Percentiles rank a stretch among this genome's conserved stretches.
These are phyloP conservation scores for Alternaria novae-zelandiae DNA, from an alignment of 2,329 filamentous ascomycete species.

Conservation along the genomic window DNA sequence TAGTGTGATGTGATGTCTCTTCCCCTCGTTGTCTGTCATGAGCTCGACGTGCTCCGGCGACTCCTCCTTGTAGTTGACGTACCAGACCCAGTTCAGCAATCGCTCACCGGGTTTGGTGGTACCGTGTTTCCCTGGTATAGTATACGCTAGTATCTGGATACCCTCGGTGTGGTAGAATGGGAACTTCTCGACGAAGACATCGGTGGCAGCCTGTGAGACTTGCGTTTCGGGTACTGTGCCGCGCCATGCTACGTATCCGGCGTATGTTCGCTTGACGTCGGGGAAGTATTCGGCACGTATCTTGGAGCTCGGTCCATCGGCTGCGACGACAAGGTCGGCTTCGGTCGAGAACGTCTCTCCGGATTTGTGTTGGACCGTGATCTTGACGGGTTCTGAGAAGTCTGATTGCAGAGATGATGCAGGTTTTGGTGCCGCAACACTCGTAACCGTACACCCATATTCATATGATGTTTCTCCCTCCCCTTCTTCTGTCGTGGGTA, in stretches of 20 bases:
- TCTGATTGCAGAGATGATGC: neutral
- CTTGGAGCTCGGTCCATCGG: conserved; percentile 34
- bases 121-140: conserved; percentile 52
- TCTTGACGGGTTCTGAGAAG: conserved; percentile 6
- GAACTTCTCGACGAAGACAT: conserved; percentile 26
- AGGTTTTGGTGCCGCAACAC: conserved; percentile 11
- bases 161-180: conserved; percentile 25
- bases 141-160: conserved; percentile 40
- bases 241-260: conserved; percentile 37
- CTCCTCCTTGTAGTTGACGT: conserved; percentile 48
- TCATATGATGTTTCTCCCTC: conserved; percentile 24
- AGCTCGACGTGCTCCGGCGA: conserved; percentile 47
- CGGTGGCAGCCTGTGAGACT: conserved; percentile 16
- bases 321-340: conserved; percentile 30
- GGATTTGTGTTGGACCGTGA: conserved; percentile 16
- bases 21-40: conserved; percentile 53
- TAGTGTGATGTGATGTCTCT: conserved; percentile 50
- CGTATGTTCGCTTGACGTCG: conserved; percentile 26
- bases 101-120: conserved; percentile 46
- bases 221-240: conserved; percentile 32
- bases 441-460: conserved; percentile 24
- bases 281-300: conserved; percentile 25
- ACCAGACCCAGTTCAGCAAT: conserved; percentile 57
- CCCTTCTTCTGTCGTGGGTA: conserved; percentile 12
- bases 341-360: conserved; percentile 4